These are phyloP conservation scores for Anthracocystis walkeri DNA, from an alignment of 1,284 basidiomycete genomes.

Conservation along the genomic window DNA sequence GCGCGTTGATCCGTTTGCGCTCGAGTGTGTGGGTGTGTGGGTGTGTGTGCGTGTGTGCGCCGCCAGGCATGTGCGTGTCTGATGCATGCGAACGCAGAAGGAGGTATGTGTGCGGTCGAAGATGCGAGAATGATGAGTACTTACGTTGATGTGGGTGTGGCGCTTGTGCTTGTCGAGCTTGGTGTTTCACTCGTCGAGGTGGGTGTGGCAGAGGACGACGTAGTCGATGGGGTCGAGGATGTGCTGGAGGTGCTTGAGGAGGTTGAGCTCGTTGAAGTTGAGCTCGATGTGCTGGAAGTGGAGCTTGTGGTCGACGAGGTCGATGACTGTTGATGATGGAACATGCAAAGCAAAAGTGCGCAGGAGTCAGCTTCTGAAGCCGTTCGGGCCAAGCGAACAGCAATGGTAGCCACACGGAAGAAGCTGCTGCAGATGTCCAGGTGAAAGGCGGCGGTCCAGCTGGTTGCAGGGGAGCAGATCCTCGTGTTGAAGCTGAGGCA, in stretches of 20 bases:
- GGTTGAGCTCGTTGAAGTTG: constrained; percentile 17
- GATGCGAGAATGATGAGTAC: constrained; percentile 12
- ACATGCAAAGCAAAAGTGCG: not conserved
- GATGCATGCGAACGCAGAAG: constrained; percentile 26
- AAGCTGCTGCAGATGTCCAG: not conserved
- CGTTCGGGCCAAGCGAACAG: not conserved
- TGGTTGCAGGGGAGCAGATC: constrained; percentile 2
- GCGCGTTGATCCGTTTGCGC: not conserved
- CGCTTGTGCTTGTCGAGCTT: constrained; percentile 29
- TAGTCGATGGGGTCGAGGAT: constrained; percentile 5
- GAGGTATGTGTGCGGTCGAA: not conserved
- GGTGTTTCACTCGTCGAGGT: constrained; percentile 18
- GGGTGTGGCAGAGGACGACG: constrained; percentile 15
- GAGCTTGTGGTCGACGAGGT: constrained; percentile 14
- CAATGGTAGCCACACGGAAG: not conserved
- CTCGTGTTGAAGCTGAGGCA: constrained; percentile 11
- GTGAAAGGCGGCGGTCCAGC: too few species aligned
- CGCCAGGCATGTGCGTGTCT: constrained; percentile 22
- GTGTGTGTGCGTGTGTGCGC: constrained; percentile 16
- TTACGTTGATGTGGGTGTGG: constrained; percentile 45
- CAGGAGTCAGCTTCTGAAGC: not conserved
- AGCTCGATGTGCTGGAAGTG: constrained; percentile 22
- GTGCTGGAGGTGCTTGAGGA: constrained; percentile 12
- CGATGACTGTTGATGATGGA: constrained; percentile 7
- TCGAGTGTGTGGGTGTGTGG: constrained; percentile 1